Evolutionary conservation across 2,329 filamentous ascomycete species (phyloP).

Genomic region (Neofusicoccum ribis): DNA sequence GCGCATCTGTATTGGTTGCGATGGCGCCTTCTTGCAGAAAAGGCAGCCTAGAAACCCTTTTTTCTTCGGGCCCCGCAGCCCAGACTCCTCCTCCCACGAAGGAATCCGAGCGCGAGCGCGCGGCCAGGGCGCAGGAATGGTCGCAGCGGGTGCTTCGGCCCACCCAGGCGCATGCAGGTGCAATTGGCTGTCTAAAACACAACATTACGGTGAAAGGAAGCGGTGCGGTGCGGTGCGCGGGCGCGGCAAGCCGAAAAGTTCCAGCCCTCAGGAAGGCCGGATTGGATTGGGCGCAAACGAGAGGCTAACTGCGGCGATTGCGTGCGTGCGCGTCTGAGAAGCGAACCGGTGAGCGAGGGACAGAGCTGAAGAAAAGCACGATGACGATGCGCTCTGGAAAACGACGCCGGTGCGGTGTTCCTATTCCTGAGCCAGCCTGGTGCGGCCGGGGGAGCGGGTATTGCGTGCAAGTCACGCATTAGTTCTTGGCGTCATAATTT

Average conservation of each 20-base stretch:
- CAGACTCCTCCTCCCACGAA: background rate
- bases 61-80: no score
- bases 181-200: background rate
- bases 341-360: background rate
- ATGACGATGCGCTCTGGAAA: background rate
- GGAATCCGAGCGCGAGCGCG: background rate
- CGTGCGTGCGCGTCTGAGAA: background rate
- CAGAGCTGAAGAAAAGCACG: conserved; percentile 1
- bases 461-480: conserved; percentile 14
- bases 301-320: background rate
- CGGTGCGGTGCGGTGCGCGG: background rate
- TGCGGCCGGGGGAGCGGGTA: conserved; percentile 15
- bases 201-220: background rate
- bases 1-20: no score
- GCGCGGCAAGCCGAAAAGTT: no score
- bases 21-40: no score
- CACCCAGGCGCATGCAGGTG: background rate
- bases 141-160: background rate
- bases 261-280: no score
- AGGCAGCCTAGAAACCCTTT: no score
- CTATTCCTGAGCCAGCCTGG: conserved; percentile 15
- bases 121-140: background rate
- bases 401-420: background rate
- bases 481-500: background rate
- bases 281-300: background rate